phyloP scores from a whole-genome alignment of 495 filamentous ascomycete species.

The Trichoderma parareesei region DNA sequence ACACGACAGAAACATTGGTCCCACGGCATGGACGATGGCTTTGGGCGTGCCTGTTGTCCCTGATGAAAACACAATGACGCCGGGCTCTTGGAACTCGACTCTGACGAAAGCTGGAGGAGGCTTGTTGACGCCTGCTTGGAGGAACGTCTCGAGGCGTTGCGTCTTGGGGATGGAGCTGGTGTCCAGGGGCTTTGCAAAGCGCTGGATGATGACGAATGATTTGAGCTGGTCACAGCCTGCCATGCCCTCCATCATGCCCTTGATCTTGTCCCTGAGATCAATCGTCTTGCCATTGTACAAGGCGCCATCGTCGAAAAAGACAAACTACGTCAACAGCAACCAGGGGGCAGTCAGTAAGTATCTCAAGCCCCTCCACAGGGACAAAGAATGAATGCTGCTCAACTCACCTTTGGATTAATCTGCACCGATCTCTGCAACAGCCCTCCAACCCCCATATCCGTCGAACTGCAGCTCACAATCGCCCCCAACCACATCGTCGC shows the following conservation, averaged over 20 bases:
- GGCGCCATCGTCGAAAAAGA: slow-evolving; percentile 72
- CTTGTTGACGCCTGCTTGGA: slow-evolving; percentile 34
- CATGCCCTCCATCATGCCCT: slow-evolving; percentile 55
- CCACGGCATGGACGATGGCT: slow-evolving; percentile 64
- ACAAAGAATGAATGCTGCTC: background rate
- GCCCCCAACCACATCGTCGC: slow-evolving; percentile 59
- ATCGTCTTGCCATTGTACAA: slow-evolving; percentile 71
- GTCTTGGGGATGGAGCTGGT: slow-evolving; percentile 45
- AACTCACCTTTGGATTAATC: slow-evolving; percentile 50
- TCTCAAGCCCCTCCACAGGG: background rate
- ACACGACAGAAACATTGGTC: slow-evolving; percentile 49
- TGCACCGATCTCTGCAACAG: slow-evolving; percentile 66
- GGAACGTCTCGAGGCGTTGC: slow-evolving; percentile 44
- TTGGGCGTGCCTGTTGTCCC: slow-evolving; percentile 70
- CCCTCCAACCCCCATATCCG: slow-evolving; percentile 72
- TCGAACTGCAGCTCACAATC: slow-evolving; percentile 62
- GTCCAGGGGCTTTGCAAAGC: slow-evolving; percentile 54
- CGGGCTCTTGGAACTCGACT: slow-evolving; percentile 58
- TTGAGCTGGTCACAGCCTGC: slow-evolving; percentile 47
- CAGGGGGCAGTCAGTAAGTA: background rate
- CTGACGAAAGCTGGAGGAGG: slow-evolving; percentile 45
- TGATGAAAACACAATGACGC: slow-evolving; percentile 62
- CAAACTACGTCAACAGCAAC: slow-evolving; percentile 28
- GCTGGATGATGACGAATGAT: slow-evolving; percentile 56
- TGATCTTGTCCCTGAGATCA: slow-evolving; percentile 65